These are phyloP conservation scores for Microglena sp. DNA, from an alignment of 139 green algal genomes.

Conservation along the genomic window DNA sequence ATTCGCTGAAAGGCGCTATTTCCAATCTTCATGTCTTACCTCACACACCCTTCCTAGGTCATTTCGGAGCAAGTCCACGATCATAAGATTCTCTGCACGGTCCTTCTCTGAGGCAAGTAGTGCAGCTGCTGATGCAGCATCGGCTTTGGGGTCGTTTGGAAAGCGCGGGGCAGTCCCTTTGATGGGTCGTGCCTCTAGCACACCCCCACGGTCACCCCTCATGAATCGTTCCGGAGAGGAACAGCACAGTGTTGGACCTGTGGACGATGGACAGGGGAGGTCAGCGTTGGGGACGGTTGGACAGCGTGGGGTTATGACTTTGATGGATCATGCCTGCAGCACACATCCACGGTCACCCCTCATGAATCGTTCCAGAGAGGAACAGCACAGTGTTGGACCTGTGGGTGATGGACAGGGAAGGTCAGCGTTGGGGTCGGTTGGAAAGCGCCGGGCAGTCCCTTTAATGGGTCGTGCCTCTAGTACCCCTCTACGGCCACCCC, in stretches of 20 bases:
- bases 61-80: slow-evolving; percentile 97
- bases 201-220: slow-evolving; percentile 41
- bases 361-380: slow-evolving; percentile 94
- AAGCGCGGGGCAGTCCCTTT: slow-evolving; percentile 45
- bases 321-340: slow-evolving; percentile 95
- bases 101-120: slow-evolving; percentile 79
- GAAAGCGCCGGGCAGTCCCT: slow-evolving; percentile 7
- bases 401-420: not conserved
- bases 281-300: slow-evolving; percentile 35
- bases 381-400: slow-evolving; percentile 69
- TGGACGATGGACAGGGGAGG: not conserved
- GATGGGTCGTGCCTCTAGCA: slow-evolving; percentile 93
- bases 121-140: slow-evolving; percentile 37
- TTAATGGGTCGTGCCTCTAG: slow-evolving; percentile 98
- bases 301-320: slow-evolving; percentile 28
- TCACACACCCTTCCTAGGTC: slow-evolving; percentile 81
- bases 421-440: slow-evolving; percentile 36
- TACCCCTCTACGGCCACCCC: slow-evolving; percentile 41
- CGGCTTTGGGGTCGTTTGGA: slow-evolving; percentile 19
- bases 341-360: slow-evolving; percentile 42
- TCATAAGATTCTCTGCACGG: slow-evolving; percentile 99
- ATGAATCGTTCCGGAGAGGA: slow-evolving; percentile 96
- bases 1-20: too few species aligned
- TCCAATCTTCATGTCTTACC: slow-evolving; percentile 19
- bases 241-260: slow-evolving; percentile 62